These are phyloP conservation scores for Alternaria angustiovoidea DNA, from an alignment of 2,329 filamentous ascomycete species.

Conservation along the genomic window DNA sequence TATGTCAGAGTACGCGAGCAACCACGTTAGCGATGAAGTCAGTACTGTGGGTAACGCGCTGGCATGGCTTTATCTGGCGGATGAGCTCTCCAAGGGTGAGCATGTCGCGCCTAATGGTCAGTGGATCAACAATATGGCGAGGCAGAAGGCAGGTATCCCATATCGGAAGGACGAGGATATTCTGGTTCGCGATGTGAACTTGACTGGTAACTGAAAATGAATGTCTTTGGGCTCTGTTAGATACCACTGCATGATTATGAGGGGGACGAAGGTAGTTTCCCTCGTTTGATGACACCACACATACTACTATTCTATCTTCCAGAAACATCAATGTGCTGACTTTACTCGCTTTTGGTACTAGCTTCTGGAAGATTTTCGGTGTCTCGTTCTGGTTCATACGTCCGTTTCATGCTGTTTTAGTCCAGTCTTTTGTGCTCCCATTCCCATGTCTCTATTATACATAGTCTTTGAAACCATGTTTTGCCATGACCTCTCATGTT, in stretches of 20 bases:
- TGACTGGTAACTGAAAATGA: slow-evolving; percentile 8
- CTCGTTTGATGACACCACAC: neutral
- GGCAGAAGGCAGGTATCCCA: slow-evolving; percentile 67
- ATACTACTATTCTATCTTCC: neutral
- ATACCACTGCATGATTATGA: no score
- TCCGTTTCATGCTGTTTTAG: neutral
- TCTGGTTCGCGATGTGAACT: slow-evolving; percentile 56
- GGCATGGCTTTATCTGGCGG: slow-evolving; percentile 79
- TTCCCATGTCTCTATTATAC: neutral
- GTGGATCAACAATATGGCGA: slow-evolving; percentile 79
- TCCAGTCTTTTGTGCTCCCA: neutral
- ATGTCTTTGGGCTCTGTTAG: neutral
- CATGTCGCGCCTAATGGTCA: slow-evolving; percentile 65
- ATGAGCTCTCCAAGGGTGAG: slow-evolving; percentile 68
- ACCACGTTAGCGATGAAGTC: slow-evolving; percentile 80
- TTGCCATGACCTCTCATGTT: neutral
- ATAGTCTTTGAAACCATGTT: neutral
- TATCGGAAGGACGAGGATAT: slow-evolving; percentile 68
- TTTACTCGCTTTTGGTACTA: neutral
- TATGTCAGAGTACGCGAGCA: slow-evolving; percentile 71
- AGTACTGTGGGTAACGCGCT: slow-evolving; percentile 81
- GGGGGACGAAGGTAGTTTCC: neutral
- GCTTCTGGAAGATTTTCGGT: neutral
- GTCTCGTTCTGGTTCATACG: neutral
- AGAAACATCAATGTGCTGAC: neutral